Base-by-base conservation (phyloP, 2,329 filamentous ascomycete species). In the Samsoniella hepiali region DNA sequence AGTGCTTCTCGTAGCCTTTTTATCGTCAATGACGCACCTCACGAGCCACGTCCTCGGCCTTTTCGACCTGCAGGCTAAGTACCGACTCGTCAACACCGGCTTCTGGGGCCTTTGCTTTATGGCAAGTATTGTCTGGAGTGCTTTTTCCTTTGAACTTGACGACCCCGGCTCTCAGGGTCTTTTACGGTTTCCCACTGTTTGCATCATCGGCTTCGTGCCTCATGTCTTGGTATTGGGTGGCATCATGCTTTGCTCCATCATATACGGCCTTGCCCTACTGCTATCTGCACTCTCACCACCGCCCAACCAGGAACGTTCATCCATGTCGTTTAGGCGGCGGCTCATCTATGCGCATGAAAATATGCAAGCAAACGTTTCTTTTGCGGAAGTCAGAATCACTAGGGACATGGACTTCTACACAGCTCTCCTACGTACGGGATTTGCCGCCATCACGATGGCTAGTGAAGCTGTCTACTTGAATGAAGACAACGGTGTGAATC, bases 401-500 rank as follows among this genome's bases (percentile, higher is more conserved):
- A 88, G 90, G 80, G 88, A 92, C 62, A 96, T 98, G 81, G 95
- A 99, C 73, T 97, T 98, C 72, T 99, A 98, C 73, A 96, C 93
- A 0, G 91, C 92, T 0, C 80, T 98, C 5, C 82, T 98, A 3
- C 88, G 93, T 65, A 86, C 92, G 42, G 95, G 95, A 0, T 97
- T 97, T 72, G 88, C 88, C 11, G 88, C 94, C 13, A 86, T 98
- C 65, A 96, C 92, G 0, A 94, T 96, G 75, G 95, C 95, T 0
- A 97, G 92, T 69, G 93, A 98, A 75, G 94, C 94, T 3, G 95
- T 98, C 0, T 98, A 97, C 72, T 80, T 99, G 11, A 97, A 97
- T 66, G 94, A 98, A 75, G 94, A 94, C 53, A 86, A 86, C 47
- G 83, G 83, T 1, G 87, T 98, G 58, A 88, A 86, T 65, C 80